Percentiles rank a stretch among this genome's conserved stretches.
Conservation (phyloP, 1,139 yeast genomes). For the Lodderomyces metapsilosis region DNA sequence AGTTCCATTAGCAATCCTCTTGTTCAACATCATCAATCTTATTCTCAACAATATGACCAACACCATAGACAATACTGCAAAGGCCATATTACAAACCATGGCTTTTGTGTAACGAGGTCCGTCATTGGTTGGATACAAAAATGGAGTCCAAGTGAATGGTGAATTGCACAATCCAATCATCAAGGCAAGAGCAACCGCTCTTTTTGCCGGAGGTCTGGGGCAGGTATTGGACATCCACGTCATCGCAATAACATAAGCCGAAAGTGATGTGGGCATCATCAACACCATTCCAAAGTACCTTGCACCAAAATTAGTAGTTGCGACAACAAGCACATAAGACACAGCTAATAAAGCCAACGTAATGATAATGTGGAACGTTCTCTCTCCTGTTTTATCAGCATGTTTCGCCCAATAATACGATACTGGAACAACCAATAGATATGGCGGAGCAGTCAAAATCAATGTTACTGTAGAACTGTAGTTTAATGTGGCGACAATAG, state of each 20-base stretch:
- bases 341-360: slow-evolving; percentile 46
- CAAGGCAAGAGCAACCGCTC: slow-evolving; percentile 59
- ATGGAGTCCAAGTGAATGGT: slow-evolving; percentile 54
- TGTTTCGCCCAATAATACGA: slow-evolving; percentile 56
- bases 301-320: slow-evolving; percentile 57
- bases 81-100: slow-evolving; percentile 49
- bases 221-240: slow-evolving; percentile 57
- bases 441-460: slow-evolving; percentile 62
- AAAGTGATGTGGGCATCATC: slow-evolving; percentile 59
- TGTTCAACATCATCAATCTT: slow-evolving; percentile 39
- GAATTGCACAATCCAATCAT: slow-evolving; percentile 50
- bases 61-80: slow-evolving; percentile 38
- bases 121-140: slow-evolving; percentile 40
- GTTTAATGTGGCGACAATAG: slow-evolving; percentile 55
- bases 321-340: slow-evolving; percentile 53
- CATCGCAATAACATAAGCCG: slow-evolving; percentile 53
- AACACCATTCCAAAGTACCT: slow-evolving; percentile 59
- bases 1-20: slow-evolving; percentile 42
- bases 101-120: slow-evolving; percentile 49
- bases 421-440: slow-evolving; percentile 50
- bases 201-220: slow-evolving; percentile 53
- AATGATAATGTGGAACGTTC: too few relatives aligned
- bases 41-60: slow-evolving; percentile 40
- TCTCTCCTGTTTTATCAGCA: slow-evolving; percentile 57
- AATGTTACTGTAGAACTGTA: slow-evolving; percentile 49